A percentile compares a stretch with the other conserved stretches of the same genome.
phyloP scores from a whole-genome alignment of 371 early-diverging fungal species.

The Paraphysoderma sedebokerense region DNA sequence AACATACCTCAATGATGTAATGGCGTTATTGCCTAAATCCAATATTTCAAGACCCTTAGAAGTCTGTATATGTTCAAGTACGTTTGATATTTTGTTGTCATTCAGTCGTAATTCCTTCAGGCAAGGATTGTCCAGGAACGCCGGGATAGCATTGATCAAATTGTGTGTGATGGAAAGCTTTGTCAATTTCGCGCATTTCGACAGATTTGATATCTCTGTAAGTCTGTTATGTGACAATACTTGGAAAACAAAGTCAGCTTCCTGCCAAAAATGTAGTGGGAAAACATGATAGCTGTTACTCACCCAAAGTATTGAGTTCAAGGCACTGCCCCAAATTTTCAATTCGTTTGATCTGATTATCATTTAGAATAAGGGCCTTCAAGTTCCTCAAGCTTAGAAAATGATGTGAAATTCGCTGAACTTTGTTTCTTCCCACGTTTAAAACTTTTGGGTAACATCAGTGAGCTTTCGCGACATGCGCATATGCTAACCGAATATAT shows the following conservation, averaged over 20 bases:
- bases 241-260: background rate
- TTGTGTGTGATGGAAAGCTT: constrained; percentile 67
- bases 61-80: constrained; percentile 39
- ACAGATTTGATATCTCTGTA: constrained; percentile 33
- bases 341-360: constrained; percentile 46
- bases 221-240: constrained; percentile 58
- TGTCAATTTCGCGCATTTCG: constrained; percentile 32
- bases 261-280: too few species aligned
- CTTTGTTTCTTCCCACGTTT: constrained; percentile 52
- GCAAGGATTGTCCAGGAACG: constrained; percentile 28
- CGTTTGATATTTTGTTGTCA: constrained; percentile 45
- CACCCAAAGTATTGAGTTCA: constrained; percentile 53
- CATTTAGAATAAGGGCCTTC: constrained; percentile 65
- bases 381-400: constrained; percentile 35
- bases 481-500: too few species aligned
- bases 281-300: background rate
- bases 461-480: too few species aligned
- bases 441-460: too few species aligned
- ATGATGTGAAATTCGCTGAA: constrained; percentile 39
- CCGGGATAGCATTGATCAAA: constrained; percentile 42
- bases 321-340: constrained; percentile 38
- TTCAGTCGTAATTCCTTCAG: constrained; percentile 59
- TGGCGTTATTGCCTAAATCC: constrained; percentile 52
- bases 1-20: constrained; percentile 34
- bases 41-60: constrained; percentile 42